Base-by-base conservation (phyloP, 2,329 filamentous ascomycete genomes). In the Coniochaeta sp. region DNA sequence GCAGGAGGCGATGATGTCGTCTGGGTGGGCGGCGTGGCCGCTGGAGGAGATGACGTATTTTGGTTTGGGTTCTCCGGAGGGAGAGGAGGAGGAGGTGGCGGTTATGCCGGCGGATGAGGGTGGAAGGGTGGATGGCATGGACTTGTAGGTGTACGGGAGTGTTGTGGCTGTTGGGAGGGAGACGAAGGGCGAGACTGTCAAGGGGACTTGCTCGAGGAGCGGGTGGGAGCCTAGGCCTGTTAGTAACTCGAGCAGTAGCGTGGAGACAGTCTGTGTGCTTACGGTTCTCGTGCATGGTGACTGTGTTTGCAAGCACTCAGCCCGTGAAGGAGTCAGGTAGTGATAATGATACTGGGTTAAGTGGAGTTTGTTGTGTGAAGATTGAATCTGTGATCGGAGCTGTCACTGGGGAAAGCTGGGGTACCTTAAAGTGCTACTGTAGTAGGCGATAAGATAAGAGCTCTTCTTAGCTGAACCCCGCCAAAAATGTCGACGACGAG, bases 181-280 rank as follows among this genome's bases (percentile, higher is more conserved):
- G 68, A 98, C 86, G 78, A 97, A 97, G 28, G 95, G 95, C 3
- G 93, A 97, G 52, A 98, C 92, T 57, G 92, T 96, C 60, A 99
- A 79, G 33, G 95, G 92, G 44, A 98, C 87, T 77, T 99, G 95
- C 66, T 93, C 90, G 55, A 99, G 86, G 65, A 97, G 85, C 17
- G 89, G 90, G 76, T 97, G 92, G 17, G 91, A 87, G 65, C 84
- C 89, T 91, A 9, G 24, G 14, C 17, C 9, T 31, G 28, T 31
- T 31, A 31, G 28, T 31, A 5, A 31, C 9, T 31, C 9, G 28
- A 31, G 28, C 5, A 31, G 28, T 31, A 38, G 31, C 24, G 26
- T 12, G 17, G 12, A 19, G 22, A 31, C 47, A 19, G 22, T 26
- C 47, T 19, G 38, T 9, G 54, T 22, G 28, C 69, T 57, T 66